Evolutionary conservation across 805 yeast species (phyloP).

Genomic region (Starmerella potacharoeniae): DNA sequence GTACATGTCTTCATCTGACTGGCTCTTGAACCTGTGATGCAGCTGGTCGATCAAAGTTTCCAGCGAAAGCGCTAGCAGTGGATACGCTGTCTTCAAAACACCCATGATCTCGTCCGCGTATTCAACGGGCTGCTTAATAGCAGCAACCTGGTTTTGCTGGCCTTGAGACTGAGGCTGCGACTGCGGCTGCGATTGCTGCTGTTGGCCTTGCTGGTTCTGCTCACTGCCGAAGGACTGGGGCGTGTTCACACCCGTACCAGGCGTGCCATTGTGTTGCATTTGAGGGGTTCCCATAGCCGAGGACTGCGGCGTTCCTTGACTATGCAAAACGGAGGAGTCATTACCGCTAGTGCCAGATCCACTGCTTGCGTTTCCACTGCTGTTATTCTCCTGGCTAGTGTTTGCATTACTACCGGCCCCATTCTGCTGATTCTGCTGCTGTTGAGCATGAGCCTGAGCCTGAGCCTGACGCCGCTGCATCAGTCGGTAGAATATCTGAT

Average conservation of each 20-base stretch:
- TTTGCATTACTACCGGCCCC: not conserved
- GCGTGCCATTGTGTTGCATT: not conserved
- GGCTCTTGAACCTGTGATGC: slow-evolving; percentile 82
- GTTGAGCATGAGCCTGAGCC: not conserved
- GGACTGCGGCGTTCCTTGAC: not conserved
- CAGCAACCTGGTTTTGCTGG: not conserved
- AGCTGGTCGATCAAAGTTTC: slow-evolving; percentile 95
- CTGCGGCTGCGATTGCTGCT: not conserved
- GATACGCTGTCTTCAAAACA: slow-evolving; percentile 91
- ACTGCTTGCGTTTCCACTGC: not conserved
- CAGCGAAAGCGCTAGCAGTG: slow-evolving; percentile 77
- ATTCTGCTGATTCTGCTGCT: not conserved
- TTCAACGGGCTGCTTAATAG: slow-evolving; percentile 75
- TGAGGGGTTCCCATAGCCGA: not conserved
- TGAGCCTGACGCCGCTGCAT: slow-evolving; percentile 5
- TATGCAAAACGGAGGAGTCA: no score
- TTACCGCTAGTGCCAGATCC: no score
- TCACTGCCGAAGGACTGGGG: not conserved
- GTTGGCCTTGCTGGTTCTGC: not conserved
- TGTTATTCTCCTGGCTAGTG: not conserved
- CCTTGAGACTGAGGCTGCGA: not conserved
- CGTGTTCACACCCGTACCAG: not conserved
- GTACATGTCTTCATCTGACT: slow-evolving; percentile 93
- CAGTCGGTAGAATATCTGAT: slow-evolving; percentile 66
- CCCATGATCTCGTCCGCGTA: slow-evolving; percentile 88